Base-by-base conservation (phyloP, 164 flowering plant genomes). In the Platanus orientalis region DNA sequence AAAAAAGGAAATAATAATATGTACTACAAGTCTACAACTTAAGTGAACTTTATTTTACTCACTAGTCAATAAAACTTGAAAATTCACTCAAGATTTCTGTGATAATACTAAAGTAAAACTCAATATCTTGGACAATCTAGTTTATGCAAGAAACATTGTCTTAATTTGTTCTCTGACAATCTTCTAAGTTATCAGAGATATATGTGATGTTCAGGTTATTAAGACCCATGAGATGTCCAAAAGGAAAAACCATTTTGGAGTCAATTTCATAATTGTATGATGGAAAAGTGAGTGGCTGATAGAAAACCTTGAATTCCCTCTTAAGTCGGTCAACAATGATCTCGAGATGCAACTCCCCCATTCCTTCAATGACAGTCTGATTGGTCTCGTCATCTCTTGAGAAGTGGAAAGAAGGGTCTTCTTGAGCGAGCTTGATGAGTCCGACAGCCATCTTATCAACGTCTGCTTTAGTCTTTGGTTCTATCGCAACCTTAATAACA, bases 331-430 rank as follows among this genome's bases (percentile, higher is more conserved):
- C 99, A 21, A 94, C 96, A 54, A 94, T 91, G 60, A 94, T 94
- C 73, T 94, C 99, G 57, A 94, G 97, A 78, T 94, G 99, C 73
- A 94, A 76, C 73, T 94, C 99, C 61, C 99, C 99, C 97, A 94
- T 94, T 53, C 99, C 99, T 78, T 91, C 96, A 69, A 91, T 94
- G 60, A 94, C 93, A 1, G 97, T 94, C 75, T 91, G 99, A 70
- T 88, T 89, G 58, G 73, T 77, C 74, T 94, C 99, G 63, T 94
- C 96, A 72, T 94, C 99, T n/a, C 96, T 79, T 19, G 97, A 85
- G 71, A 91, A 91, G 74, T 92, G 99, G 86, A 94, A 91, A 58
- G 99, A 94, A 29, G 97, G 99, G 69, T 94, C 99, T 71, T 94
- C 99, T 65, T 91, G 96, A 40, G 97, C 93, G 51, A 94, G 99